Percentiles rank a stretch among this genome's conserved stretches.
phyloP scores from a whole-genome alignment of 495 filamentous ascomycete species.

The Peziza echinospora region DNA sequence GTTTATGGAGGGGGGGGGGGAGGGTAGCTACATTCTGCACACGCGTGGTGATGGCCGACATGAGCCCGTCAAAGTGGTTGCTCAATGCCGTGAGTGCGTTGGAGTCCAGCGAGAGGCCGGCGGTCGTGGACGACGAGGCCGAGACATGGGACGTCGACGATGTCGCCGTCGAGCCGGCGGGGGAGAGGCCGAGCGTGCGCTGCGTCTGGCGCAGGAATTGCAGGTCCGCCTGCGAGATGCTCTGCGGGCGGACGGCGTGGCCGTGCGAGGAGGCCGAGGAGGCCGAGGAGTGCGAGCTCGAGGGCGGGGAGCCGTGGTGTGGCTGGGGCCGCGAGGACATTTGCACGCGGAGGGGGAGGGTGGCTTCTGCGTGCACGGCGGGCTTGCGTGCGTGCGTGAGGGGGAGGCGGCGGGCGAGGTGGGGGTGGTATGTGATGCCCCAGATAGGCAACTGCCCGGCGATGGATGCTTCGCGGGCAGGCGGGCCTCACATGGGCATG shows the following conservation, averaged over 20 bases:
- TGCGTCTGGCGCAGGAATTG: not conserved
- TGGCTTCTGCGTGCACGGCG: too few species aligned
- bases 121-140: too few species aligned
- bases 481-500: too few species aligned
- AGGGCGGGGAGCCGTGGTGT: not conserved
- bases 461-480: too few species aligned
- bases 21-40: conserved; percentile 14
- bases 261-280: not conserved
- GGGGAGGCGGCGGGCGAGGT: too few species aligned
- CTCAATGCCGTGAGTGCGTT: conserved; percentile 14
- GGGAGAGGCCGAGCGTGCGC: not conserved
- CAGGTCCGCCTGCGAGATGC: not conserved
- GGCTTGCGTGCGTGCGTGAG: too few species aligned
- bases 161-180: not conserved
- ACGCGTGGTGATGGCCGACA: conserved; percentile 14
- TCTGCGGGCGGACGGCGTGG: not conserved
- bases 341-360: not conserved
- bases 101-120: conserved; percentile 13
- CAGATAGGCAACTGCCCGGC: too few species aligned
- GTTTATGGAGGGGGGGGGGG: not conserved
- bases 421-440: too few species aligned
- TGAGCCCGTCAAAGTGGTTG: conserved; percentile 17
- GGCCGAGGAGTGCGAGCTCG: not conserved
- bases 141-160: not conserved
- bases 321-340: not conserved